Evolutionary conservation across 805 yeast species (phyloP), one percentile per base, ranked within the genome.

Genomic region (Lachancea thermotolerans): DNA sequence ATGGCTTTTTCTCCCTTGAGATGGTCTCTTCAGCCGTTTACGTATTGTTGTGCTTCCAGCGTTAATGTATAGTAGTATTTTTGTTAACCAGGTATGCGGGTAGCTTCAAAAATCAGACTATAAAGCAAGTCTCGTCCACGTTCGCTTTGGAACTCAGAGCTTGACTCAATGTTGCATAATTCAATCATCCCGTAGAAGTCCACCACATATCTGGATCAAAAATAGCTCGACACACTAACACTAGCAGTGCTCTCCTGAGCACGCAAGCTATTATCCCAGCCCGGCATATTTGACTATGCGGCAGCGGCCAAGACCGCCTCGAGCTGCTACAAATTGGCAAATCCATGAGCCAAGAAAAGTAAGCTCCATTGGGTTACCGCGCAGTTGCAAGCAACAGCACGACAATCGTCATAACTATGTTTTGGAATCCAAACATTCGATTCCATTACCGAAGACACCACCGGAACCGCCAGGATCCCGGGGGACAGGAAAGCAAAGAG

Each of bases 91-190:
- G 14, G 8, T 21, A 30, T 30, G 33, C 8, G 33, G 14, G 33
- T 21, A 30, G 33, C 12, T 40, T 34, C 35, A 18, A 15, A 18
- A 33, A 33, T 40, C 66, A 62, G 66, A 54, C 50, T 49, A 37
- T 42, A 44, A 50, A 73, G 85, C 85, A 81, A 78, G 65, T 80
- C 85, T 82, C 89, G 79, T 82, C 90, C 77, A 66, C 49, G 58
- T 49, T 70, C 60, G 54, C 57, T 53, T 57, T 59, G 60, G 65
- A 65, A 72, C 82, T 82, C 86, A 74, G 90, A 82, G 89, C 90
- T 82, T 82, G 90, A 82, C 90, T 82, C 90, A 81, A 81, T 81
- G 85, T 80, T 78, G 81, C 84, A 76, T 78, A 72, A 65, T 69
- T 71, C 78, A 81, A 75, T 82, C 90, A 82, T 82, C 90, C 82